phyloP scores from a whole-genome alignment of 345 rosid species.

The Populus alba region DNA sequence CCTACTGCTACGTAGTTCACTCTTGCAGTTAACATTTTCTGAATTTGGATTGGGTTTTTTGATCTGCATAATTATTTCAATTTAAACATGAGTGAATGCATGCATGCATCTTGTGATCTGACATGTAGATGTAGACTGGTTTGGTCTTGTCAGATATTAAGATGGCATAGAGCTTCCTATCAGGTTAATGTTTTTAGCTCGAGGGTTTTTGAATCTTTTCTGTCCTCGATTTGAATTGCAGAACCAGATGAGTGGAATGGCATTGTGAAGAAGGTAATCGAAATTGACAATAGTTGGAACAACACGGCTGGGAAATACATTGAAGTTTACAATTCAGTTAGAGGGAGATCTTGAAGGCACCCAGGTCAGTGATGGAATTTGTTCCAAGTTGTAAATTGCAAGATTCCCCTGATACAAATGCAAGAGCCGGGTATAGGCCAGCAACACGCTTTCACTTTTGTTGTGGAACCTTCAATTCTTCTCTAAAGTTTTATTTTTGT shows the following conservation, averaged over 20 bases:
- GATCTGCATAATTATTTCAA: not conserved
- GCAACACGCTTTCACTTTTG: too few relatives aligned
- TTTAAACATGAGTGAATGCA: not conserved
- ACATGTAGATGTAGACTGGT: not conserved
- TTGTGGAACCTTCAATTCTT: too few relatives aligned
- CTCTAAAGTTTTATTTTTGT: too few relatives aligned
- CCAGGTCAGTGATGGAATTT: not conserved
- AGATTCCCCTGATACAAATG: too few relatives aligned
- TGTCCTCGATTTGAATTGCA: conserved; percentile 11
- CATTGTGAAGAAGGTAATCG: conserved; percentile 35
- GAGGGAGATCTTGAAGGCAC: conserved; percentile 21
- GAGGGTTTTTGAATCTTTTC: not conserved
- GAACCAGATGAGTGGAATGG: conserved; percentile 44
- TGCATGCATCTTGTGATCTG: not conserved
- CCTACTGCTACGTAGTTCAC: not conserved
- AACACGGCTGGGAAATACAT: conserved; percentile 48
- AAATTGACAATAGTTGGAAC: conserved; percentile 55
- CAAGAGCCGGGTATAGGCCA: too few relatives aligned
- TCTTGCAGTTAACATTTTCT: not conserved
- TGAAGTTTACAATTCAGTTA: conserved; percentile 38
- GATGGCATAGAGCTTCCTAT: not conserved
- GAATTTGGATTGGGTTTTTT: not conserved
- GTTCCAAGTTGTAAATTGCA: too few relatives aligned
- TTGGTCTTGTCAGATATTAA: not conserved
- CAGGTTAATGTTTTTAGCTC: not conserved